Percentiles rank a stretch among this genome's conserved stretches.
These are phyloP conservation scores for Ustilago vetiveriae DNA, from an alignment of 1,284 basidiomycete species.

Conservation along the genomic window DNA sequence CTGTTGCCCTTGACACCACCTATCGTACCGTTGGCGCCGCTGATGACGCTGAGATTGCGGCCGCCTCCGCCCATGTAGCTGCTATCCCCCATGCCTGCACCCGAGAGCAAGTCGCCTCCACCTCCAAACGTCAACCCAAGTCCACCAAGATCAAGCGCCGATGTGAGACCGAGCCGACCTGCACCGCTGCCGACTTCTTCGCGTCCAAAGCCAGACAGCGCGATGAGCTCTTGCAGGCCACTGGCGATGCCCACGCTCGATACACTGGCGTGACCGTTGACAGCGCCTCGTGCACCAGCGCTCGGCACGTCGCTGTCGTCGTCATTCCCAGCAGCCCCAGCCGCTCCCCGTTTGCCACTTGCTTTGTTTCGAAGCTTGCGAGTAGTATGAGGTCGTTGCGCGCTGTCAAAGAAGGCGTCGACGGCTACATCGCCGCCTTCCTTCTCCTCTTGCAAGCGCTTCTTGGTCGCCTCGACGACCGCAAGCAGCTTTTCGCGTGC, in stretches of 20 bases:
- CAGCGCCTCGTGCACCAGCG: slow-evolving; percentile 16
- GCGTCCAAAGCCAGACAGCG: slow-evolving; percentile 47
- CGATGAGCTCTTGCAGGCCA: slow-evolving; percentile 50
- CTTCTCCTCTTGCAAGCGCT: slow-evolving; percentile 60
- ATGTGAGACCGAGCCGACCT: slow-evolving; percentile 28
- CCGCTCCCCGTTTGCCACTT: slow-evolving; percentile 22
- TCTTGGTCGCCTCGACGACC: slow-evolving; percentile 63
- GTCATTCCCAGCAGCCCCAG: slow-evolving; percentile 17
- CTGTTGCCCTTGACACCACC: slow-evolving; percentile 29
- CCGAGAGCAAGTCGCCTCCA: slow-evolving; percentile 40
- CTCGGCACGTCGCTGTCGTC: slow-evolving; percentile 34
- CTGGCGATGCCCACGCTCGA: slow-evolving; percentile 28
- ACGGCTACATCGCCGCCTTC: slow-evolving; percentile 63
- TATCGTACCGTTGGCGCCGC: slow-evolving; percentile 35
- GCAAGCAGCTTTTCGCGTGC: slow-evolving; percentile 62
- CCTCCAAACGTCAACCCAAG: slow-evolving; percentile 46
- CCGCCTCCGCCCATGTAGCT: slow-evolving; percentile 51
- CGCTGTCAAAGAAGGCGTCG: slow-evolving; percentile 56
- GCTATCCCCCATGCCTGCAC: slow-evolving; percentile 55
- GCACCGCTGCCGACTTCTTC: slow-evolving; percentile 30
- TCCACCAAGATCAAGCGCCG: slow-evolving; percentile 33
- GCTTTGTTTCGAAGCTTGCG: slow-evolving; percentile 66
- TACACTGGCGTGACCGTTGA: slow-evolving; percentile 10
- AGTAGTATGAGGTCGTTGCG: slow-evolving; percentile 62
- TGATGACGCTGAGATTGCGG: slow-evolving; percentile 29